Conservation (phyloP, 2,329 filamentous ascomycete species). For the Colletotrichum camelliae region DNA sequence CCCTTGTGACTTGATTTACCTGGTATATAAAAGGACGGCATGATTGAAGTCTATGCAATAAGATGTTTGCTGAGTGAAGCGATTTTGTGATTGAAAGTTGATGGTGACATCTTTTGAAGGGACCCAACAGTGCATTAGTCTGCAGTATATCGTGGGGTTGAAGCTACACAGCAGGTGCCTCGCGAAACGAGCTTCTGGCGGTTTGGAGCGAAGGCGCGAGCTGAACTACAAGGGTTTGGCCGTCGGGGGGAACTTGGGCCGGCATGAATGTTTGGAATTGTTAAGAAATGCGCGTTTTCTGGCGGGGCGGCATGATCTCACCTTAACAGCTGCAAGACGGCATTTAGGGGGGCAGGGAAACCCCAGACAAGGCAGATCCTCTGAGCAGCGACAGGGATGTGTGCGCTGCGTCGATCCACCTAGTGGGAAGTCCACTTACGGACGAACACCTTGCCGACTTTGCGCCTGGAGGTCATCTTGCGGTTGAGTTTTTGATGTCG, state of each 20-base stretch:
- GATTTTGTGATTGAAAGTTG: not conserved
- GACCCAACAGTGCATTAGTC: not conserved
- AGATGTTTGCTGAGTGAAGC: not conserved
- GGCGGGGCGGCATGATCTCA: not conserved
- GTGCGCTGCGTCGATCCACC: not conserved
- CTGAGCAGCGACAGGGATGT: not conserved
- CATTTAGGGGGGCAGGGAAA: not conserved
- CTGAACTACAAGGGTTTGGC: not conserved
- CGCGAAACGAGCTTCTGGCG: not conserved
- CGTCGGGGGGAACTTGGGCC: constrained; percentile 1
- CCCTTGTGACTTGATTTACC: not conserved
- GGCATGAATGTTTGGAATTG: not conserved
- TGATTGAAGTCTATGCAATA: not conserved
- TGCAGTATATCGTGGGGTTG: not conserved
- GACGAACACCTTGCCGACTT: not conserved
- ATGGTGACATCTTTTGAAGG: not conserved
- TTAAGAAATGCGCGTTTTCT: not conserved
- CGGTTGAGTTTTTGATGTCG: not conserved
- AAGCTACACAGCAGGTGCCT: not conserved
- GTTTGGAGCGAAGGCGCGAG: not conserved
- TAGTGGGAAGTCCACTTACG: not conserved
- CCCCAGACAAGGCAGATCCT: not conserved
- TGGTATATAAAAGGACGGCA: not conserved
- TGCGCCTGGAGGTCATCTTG: not conserved
- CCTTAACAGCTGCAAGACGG: not conserved